Base-by-base conservation (phyloP, 2,329 filamentous ascomycete genomes). In the Phyllosticta citriasiana region DNA sequence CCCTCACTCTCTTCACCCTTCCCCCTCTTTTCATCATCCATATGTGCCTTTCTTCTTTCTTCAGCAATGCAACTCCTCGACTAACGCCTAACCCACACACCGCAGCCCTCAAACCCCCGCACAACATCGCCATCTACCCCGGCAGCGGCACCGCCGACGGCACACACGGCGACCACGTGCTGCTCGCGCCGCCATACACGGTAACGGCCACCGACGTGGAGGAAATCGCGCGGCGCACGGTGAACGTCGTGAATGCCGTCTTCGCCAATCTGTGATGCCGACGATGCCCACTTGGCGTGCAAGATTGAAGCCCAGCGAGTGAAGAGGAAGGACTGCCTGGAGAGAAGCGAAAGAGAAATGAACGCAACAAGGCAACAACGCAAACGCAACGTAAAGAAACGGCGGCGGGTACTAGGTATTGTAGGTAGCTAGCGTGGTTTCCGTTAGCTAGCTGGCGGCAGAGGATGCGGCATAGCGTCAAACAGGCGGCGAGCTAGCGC, bases 151-250 rank as follows among this genome's bases (percentile, higher is more conserved):
- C 77, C 0, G 82, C 77, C 0, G 84, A 88, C 53, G 77, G 81
- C 1, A 68, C 70, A n/a, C 69, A 70, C 1, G 88, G 88, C 9
- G 88, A 92, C 67, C 86, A 89, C 70, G 76, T 90, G 40, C 78
- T 91, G 26, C 67, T 92, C 10, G 82, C 87, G 1, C 88, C 88
- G 4, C 80, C 88, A 0, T 90, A 85, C 72, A 89, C 82, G 53
- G 78, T 86, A 24, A 84, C 79, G 0, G 72, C 73, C 53, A 76
- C 76, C 7, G 83, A 88, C 22, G 74, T 88, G 57, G 77, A 82
- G 14, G 68, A 75, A 25, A 82, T 88, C 59, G 83, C 83, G 2
- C 73, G 79, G 19, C 77, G 74, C 0, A 74, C 84, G 2, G 72
- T 70, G 3, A 73, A 69, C n/a, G 78, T 87, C 19, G 72, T 88